Base-by-base conservation (phyloP, 768 basidiomycete species). In the Russula compacta region DNA sequence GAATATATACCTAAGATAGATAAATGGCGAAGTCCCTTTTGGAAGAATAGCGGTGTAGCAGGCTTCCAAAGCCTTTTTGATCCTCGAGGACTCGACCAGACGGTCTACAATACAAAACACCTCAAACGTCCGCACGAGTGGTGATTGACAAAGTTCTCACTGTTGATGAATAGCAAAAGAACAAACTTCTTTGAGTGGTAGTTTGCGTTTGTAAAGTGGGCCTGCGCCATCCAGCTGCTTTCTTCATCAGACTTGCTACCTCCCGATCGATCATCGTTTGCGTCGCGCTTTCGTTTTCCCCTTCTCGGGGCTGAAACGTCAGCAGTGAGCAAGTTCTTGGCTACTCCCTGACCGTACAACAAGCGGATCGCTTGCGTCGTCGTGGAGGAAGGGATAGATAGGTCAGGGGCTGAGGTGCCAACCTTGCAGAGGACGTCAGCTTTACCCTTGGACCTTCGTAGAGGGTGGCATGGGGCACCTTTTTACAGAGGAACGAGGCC, bases 151-250 rank as follows among this genome's bases (percentile, higher is more conserved):
- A 50, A 2, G 5, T 1, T 76, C 87, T 60, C 65, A 95, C 95
- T 87, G 67, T 98, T 99, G 67, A 99, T 98, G 74, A 99, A 99
- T 10, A 98, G 75, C 1, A 98, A 73, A 67, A 95, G 89, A 0
- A 85, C 77, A 63, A 80, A 88, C 69, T 89, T 92, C 76, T 95
- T 97, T 0, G 82, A 85, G 68, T 91, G 90, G 68, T 92, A 92
- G 70, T 93, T 97, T 1, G 90, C 85, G 67, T 84, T 92, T 0
- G 90, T 93, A 66, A 89, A 86, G 67, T 87, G 83, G 0, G 83
- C 83, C 43, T 88, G 83, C 1, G 87, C 87, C 12, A 73, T 79
- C 85, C 94, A 95, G 70, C 69, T 8, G 72, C 73, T 15, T 35
- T 73, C 65, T 60, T 67, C 64, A 0, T 67, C 70, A 7, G 61